Evolutionary conservation across 1,139 yeast genomes (phyloP).

Genomic region (Diutina rugosa): DNA sequence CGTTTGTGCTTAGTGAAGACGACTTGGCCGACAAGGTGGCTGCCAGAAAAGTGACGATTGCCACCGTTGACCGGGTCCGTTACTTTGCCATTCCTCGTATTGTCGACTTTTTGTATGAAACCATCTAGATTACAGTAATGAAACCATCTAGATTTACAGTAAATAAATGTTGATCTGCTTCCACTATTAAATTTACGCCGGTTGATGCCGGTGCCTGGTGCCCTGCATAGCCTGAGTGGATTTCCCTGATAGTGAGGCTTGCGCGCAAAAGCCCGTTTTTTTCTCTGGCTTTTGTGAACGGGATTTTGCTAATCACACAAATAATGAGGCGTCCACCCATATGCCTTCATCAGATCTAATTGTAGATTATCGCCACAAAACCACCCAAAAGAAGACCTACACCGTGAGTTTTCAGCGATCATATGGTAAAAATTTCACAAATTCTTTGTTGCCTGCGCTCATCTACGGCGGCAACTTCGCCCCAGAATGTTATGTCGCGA

Average conservation of each 20-base stretch:
- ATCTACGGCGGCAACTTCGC: not conserved
- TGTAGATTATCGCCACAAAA: too few species aligned
- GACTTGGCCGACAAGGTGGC: constrained; percentile 4
- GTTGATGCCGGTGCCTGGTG: not conserved
- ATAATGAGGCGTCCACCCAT: too few species aligned
- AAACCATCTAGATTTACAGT: not conserved
- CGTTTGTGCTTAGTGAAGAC: constrained; percentile 22
- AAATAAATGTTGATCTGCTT: not conserved
- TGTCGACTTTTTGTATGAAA: constrained; percentile 5
- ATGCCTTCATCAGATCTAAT: too few species aligned
- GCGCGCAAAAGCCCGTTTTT: not conserved
- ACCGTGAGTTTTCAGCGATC: too few species aligned
- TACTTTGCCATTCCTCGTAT: constrained; percentile 6
- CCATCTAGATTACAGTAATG: not conserved
- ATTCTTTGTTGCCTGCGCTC: too few species aligned
- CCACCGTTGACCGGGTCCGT: constrained; percentile 8
- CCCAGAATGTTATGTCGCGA: not conserved
- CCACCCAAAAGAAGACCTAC: too few species aligned
- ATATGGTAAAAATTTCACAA: too few species aligned
- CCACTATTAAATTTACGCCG: not conserved
- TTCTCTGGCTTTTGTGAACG: not conserved
- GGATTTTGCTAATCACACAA: not conserved
- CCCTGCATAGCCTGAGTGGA: not conserved
- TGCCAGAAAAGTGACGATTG: constrained; percentile 4
- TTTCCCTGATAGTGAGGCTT: not conserved